Evolutionary conservation across 2,329 filamentous ascomycete species (phyloP).

Genomic region (Triangularia setosa): DNA sequence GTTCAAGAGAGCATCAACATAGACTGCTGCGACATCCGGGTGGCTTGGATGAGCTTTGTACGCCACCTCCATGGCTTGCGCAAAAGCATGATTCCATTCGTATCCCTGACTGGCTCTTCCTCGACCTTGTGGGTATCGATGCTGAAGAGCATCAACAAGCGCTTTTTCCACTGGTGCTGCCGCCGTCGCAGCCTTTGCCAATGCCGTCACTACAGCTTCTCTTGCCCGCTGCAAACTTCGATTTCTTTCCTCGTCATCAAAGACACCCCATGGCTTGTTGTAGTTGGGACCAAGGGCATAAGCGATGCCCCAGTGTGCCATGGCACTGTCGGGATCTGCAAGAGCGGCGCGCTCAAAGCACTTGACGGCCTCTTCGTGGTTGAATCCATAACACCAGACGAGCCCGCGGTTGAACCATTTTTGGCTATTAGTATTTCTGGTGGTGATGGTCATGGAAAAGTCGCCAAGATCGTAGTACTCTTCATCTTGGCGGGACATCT

Average conservation of each 20-base stretch:
- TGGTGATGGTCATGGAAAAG: slow-evolving; percentile 53
- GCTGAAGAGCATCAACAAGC: slow-evolving; percentile 58
- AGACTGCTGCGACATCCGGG: slow-evolving; percentile 60
- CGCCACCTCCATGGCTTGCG: slow-evolving; percentile 47
- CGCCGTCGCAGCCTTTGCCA: slow-evolving; percentile 22
- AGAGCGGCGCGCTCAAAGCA: slow-evolving; percentile 61
- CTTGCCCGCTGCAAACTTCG: slow-evolving; percentile 40
- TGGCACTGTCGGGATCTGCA: slow-evolving; percentile 51
- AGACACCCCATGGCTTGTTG: slow-evolving; percentile 72
- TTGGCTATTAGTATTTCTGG: slow-evolving; percentile 49
- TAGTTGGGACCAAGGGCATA: slow-evolving; percentile 72
- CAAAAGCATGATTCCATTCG: slow-evolving; percentile 56
- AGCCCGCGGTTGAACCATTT: slow-evolving; percentile 69
- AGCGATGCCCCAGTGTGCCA: slow-evolving; percentile 68
- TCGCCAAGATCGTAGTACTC: slow-evolving; percentile 61
- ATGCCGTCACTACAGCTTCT: slow-evolving; percentile 30
- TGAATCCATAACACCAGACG: slow-evolving; percentile 73
- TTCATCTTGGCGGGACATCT: slow-evolving; percentile 6
- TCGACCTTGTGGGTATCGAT: slow-evolving; percentile 54
- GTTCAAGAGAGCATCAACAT: slow-evolving; percentile 53
- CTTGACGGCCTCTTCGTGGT: slow-evolving; percentile 64
- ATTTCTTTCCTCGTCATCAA: slow-evolving; percentile 58
- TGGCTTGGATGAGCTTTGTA: slow-evolving; percentile 36
- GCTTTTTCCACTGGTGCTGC: slow-evolving; percentile 54
- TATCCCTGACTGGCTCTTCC: slow-evolving; percentile 42